Base-by-base conservation (phyloP, 345 rosid species). In the Hirschfeldia incana region DNA sequence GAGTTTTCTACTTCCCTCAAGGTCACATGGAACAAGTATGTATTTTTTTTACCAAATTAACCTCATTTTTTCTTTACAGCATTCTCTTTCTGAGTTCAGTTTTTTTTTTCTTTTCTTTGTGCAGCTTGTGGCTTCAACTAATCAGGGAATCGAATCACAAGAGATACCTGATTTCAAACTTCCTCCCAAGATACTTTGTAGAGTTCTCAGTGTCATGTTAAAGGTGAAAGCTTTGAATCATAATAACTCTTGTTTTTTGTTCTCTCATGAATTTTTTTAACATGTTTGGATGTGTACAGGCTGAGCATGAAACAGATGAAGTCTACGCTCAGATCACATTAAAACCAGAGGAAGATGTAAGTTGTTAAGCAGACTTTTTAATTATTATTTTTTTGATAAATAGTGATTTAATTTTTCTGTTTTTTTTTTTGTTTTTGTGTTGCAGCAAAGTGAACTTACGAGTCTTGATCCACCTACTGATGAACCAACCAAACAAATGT, bases 261-360 rank as follows among this genome's bases (percentile, higher is more conserved):
- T 34, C 27, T 30, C 9, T 9, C 46, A 10, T 69, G 46, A 73
- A 61, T 46, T 71, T 44, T 49, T 53, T 49, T 15, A 36, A 6
- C 10, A 64, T 49, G 39, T 55, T 67, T 70, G 4, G 11, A 32
- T 70, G 29, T 77, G 21, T 77, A 15, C 28, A 21, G 93, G 97
- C 95, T 9, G 97, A 91, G 76, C 91, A 84, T 71, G 97, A 92
- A 26, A 88, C 93, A 0, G 97, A 92, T 70, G 98, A 94, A 79
- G 94, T 92, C 75, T 94, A 92, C 82, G 91, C 97, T 27, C 97
- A 89, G 85, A 91, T 94, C 72, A 89, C 91, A 79, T 84, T 94
- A 86, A 85, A 67, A 17, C 97, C 97, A 65, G 91, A 90, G 76
- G 39, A 29, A 34, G 83, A 94, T 80, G 97, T 92, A 75, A 93